These are phyloP conservation scores for Aureobasidium sp. DNA, from an alignment of 2,329 filamentous ascomycete species.

Conservation along the genomic window DNA sequence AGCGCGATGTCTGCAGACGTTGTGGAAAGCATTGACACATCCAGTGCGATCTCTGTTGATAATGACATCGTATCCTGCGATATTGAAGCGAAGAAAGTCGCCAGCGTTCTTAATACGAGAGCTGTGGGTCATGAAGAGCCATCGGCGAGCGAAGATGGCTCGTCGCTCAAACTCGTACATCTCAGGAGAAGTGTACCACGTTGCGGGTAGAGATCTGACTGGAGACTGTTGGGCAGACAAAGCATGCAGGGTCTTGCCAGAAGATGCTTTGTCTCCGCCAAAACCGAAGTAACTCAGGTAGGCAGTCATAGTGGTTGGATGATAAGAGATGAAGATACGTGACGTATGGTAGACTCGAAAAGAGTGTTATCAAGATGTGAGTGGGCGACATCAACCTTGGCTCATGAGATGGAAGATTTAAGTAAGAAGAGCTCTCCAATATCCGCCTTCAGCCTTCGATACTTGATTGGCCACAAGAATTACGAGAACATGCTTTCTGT, in stretches of 20 bases:
- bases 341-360: too few relatives aligned
- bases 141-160: constrained; percentile 44
- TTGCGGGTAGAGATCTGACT: constrained; percentile 29
- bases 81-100: constrained; percentile 48
- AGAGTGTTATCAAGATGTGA: too few relatives aligned
- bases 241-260: not conserved
- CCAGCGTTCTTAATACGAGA: constrained; percentile 43
- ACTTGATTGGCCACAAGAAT: too few relatives aligned
- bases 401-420: too few relatives aligned
- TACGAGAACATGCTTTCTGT: too few relatives aligned
- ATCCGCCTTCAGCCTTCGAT: too few relatives aligned
- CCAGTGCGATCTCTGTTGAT: constrained; percentile 43
- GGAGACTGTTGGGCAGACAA: not conserved
- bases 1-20: constrained; percentile 53
- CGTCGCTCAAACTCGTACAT: constrained; percentile 39
- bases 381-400: too few relatives aligned
- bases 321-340: too few relatives aligned
- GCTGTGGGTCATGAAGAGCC: constrained; percentile 48
- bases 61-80: constrained; percentile 38
- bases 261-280: not conserved
- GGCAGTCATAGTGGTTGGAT: not conserved
- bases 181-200: constrained; percentile 35
- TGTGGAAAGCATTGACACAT: constrained; percentile 52
- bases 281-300: not conserved
- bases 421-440: too few relatives aligned